phyloP scores from a whole-genome alignment of 2,329 filamentous ascomycete genomes.

The Amphichorda felina region DNA sequence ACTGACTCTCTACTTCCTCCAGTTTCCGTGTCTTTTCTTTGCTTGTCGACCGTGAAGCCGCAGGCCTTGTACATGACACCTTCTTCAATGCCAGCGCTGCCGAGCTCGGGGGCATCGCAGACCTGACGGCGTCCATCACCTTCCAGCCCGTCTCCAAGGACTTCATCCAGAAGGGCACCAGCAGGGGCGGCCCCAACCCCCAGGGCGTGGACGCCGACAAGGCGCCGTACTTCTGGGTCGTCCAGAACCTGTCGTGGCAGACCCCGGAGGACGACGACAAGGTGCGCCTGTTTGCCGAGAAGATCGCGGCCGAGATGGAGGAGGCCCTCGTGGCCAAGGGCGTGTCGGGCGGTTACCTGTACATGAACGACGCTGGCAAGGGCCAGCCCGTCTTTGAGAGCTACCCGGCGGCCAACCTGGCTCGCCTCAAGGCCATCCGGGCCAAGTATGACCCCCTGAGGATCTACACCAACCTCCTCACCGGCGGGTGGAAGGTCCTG shows the following conservation, averaged over 20 bases:
- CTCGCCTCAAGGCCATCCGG: slow-evolving; percentile 5
- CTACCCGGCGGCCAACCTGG: slow-evolving; percentile 6
- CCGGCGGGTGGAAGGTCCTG: slow-evolving; percentile 7
- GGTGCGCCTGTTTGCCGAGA: slow-evolving; percentile 2
- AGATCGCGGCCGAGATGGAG: slow-evolving; percentile 4
- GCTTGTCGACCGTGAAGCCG: slow-evolving; percentile 10
- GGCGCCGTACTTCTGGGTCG: slow-evolving; percentile 8
- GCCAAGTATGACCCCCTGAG: slow-evolving; percentile 6
- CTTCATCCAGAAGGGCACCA: slow-evolving; percentile 5
- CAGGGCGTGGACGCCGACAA: slow-evolving; percentile 7
- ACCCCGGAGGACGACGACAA: slow-evolving; percentile 4
- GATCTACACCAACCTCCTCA: slow-evolving; percentile 5
- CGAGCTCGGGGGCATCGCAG: slow-evolving; percentile 13
- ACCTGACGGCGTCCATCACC: slow-evolving; percentile 9
- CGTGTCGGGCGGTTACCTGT: slow-evolving; percentile 4
- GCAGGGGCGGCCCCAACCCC: slow-evolving; percentile 5
- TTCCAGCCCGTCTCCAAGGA: slow-evolving; percentile 8
- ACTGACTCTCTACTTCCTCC: neutral
- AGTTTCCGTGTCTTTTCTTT: slow-evolving; percentile 8
- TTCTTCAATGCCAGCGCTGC: slow-evolving; percentile 10
- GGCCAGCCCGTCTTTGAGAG: slow-evolving; percentile 6
- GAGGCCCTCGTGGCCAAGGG: slow-evolving; percentile 4
- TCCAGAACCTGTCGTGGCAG: slow-evolving; percentile 8
- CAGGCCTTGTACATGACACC: slow-evolving; percentile 10
- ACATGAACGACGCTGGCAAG: slow-evolving; percentile 4